A percentile compares a stretch with the other conserved stretches of the same genome.
Conservation (phyloP, 2,329 filamentous ascomycete genomes). For the Xylaria polymorpha region DNA sequence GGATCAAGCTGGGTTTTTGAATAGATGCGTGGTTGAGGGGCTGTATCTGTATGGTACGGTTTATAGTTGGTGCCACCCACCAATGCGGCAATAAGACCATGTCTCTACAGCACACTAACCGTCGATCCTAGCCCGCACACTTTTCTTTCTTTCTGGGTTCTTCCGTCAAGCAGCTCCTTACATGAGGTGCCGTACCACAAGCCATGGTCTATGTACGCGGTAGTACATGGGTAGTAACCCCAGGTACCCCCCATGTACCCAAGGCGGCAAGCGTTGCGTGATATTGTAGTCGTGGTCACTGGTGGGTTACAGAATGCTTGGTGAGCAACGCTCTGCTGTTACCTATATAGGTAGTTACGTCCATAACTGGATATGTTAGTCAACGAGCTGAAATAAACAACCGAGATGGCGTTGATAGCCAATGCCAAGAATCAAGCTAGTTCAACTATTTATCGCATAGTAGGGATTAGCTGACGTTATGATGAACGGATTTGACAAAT, state of each 20-base stretch:
- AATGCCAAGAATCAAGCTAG: constrained; percentile 19
- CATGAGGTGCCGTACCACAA: constrained; percentile 8
- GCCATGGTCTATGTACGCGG: constrained; percentile 14
- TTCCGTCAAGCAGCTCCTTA: neutral
- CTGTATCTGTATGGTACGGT: neutral
- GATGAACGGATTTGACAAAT: constrained; percentile 19
- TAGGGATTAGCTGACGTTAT: neutral
- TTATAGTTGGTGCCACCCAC: constrained; percentile 7
- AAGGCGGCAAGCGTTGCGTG: constrained; percentile 9
- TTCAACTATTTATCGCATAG: constrained; percentile 3
- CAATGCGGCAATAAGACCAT: constrained; percentile 12
- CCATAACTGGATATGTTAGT: neutral
- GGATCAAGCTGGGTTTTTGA: constrained; percentile 17
- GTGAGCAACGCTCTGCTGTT: neutral
- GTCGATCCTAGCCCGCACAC: constrained; percentile 23
- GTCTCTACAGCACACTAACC: constrained; percentile 4
- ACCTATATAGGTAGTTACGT: neutral
- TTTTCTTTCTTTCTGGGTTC: neutral
- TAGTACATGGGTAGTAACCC: constrained; percentile 5
- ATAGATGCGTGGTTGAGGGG: constrained; percentile 7
- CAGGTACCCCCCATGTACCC: neutral
- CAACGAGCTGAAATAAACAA: constrained; percentile 2
- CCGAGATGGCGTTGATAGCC: constrained; percentile 9
- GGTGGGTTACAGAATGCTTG: neutral
- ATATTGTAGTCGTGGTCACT: neutral